A percentile compares a stretch with the other conserved stretches of the same genome.
These are phyloP conservation scores for Chaetomiaceae sp. DNA, from an alignment of 2,329 filamentous ascomycete genomes.

Conservation along the genomic window DNA sequence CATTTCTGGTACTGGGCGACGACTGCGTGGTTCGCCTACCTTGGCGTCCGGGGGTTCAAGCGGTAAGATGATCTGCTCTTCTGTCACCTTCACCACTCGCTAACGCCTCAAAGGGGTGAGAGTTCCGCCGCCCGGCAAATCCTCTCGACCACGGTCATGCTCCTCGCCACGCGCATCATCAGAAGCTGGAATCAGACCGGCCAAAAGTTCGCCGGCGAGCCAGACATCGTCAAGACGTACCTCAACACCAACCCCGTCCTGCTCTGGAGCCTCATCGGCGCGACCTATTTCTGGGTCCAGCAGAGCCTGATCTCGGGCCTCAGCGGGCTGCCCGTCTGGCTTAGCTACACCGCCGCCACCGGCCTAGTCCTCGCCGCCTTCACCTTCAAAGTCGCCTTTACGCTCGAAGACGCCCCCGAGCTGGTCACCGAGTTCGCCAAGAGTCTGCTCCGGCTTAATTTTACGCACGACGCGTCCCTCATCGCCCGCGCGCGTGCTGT, in stretches of 20 bases:
- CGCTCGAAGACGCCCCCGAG: constrained; percentile 81
- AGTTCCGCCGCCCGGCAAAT: constrained; percentile 28
- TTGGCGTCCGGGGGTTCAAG: constrained; percentile 45
- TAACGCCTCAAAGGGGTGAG: too few relatives aligned
- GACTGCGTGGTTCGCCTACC: constrained; percentile 60
- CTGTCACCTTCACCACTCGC: too few relatives aligned
- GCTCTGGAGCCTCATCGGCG: constrained; percentile 69
- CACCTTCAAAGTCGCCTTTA: constrained; percentile 87
- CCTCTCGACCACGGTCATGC: constrained; percentile 40
- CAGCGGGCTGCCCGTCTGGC: constrained; percentile 37
- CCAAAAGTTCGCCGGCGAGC: constrained; percentile 88
- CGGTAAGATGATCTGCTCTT: constrained; percentile 31
- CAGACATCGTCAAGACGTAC: constrained; percentile 75
- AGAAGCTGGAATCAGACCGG: constrained; percentile 95
- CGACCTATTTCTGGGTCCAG: constrained; percentile 61
- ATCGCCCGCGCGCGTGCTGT: constrained; percentile 46
- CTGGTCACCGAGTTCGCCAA: constrained; percentile 52
- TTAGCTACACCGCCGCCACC: constrained; percentile 38
- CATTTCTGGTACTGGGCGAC: constrained; percentile 97
- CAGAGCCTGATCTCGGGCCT: constrained; percentile 41
- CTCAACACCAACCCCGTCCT: constrained; percentile 58
- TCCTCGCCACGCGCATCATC: constrained; percentile 60
- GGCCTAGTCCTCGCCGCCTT: constrained; percentile 53
- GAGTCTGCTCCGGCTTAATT: constrained; percentile 37
- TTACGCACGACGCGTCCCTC: constrained; percentile 41